Conservation (phyloP, 1,284 basidiomycete genomes). For the Apiotrichum mycotoxinovorans region DNA sequence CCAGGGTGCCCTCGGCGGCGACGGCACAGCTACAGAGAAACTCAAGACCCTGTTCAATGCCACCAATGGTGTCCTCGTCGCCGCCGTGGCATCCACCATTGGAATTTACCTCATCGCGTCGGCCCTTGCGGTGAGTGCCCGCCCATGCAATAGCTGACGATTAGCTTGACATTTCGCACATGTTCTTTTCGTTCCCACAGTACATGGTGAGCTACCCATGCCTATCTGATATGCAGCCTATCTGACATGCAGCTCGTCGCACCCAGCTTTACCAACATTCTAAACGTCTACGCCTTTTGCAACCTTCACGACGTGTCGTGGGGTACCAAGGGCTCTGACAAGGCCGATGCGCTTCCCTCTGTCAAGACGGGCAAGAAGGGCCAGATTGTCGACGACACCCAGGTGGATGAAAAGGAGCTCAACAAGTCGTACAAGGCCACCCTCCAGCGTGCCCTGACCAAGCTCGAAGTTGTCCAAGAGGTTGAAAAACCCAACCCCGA, state of each 20-base stretch:
- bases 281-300: conserved; percentile 72
- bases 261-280: conserved; percentile 84
- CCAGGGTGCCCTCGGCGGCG: conserved; percentile 57
- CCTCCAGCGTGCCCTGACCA: conserved; percentile 62
- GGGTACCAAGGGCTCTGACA: conserved; percentile 90
- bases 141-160: background rate
- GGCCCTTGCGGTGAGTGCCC: conserved; percentile 73
- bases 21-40: conserved; percentile 51
- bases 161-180: conserved; percentile 96
- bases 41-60: conserved; percentile 65
- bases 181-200: conserved; percentile 74
- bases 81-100: conserved; percentile 82
- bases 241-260: conserved; percentile 59
- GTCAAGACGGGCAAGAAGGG: conserved; percentile 57
- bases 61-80: conserved; percentile 76
- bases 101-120: conserved; percentile 83
- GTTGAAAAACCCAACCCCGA: conserved; percentile 34
- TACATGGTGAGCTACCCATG: conserved; percentile 54
- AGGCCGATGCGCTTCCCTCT: conserved; percentile 76
- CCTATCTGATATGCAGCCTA: conserved; percentile 42
- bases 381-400: conserved; percentile 69
- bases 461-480: conserved; percentile 56
- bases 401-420: conserved; percentile 78
- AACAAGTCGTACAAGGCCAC: conserved; percentile 82
- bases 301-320: conserved; percentile 72